Percentiles rank a stretch among this genome's conserved stretches.
Conservation (phyloP, 352 stramenopile species). For the Pythium vanterpoolii region DNA sequence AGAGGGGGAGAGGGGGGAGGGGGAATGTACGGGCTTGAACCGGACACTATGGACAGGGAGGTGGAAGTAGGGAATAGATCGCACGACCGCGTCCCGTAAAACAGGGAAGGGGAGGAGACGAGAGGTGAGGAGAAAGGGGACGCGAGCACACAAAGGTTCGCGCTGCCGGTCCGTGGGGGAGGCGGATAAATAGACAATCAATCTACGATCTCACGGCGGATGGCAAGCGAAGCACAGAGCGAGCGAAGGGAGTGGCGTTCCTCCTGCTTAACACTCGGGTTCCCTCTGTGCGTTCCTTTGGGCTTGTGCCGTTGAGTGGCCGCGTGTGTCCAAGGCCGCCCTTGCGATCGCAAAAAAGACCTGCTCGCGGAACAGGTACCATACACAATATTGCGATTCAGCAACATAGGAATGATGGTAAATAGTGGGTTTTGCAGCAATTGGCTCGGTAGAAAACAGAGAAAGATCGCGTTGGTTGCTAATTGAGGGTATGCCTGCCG, state of each 20-base stretch:
- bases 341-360: neutral
- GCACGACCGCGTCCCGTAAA: no score
- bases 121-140: constrained; percentile 3
- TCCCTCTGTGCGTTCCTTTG: constrained; percentile 6
- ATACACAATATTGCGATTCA: neutral
- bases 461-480: constrained; percentile 3
- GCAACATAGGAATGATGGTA: constrained; percentile 16
- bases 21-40: no score
- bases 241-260: constrained; percentile 12
- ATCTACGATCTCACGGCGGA: neutral
- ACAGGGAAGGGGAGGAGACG: no score
- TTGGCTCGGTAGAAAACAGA: neutral
- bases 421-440: neutral
- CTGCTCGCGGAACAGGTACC: neutral
- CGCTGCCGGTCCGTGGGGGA: neutral
- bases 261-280: neutral
- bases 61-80: no score
- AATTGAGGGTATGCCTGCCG: neutral
- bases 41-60: no score
- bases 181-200: neutral
- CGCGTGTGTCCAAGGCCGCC: neutral
- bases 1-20: no score
- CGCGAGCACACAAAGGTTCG: neutral
- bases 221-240: neutral
- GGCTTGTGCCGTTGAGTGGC: constrained; percentile 6